These are phyloP conservation scores for Biancaea sappan DNA, from an alignment of 306 rosid species.

Conservation along the genomic window DNA sequence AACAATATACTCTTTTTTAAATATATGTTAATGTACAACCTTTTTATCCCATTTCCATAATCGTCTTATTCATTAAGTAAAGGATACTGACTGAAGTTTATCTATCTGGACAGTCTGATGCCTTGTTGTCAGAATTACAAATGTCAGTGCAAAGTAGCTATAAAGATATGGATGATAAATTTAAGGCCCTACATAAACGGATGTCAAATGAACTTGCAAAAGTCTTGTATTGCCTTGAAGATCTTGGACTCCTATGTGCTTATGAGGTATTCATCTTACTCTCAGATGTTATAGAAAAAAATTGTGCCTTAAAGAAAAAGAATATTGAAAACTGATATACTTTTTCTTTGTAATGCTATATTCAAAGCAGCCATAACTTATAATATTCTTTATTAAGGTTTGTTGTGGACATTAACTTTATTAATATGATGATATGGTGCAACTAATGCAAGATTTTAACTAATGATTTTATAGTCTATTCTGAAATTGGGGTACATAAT, in stretches of 20 bases:
- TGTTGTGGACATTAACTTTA: neutral
- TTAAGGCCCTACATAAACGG: conserved; percentile 53
- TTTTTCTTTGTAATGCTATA: conserved; percentile 8
- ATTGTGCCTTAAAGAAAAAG: conserved; percentile 10
- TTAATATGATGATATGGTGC: conserved; percentile 25
- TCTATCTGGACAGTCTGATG: conserved; percentile 60
- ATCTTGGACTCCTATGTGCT: conserved; percentile 84
- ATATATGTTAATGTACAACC: conserved; percentile 15
- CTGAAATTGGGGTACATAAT: conserved; percentile 9
- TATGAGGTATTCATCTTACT: conserved; percentile 69
- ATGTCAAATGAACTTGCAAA: conserved; percentile 62
- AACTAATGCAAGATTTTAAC: neutral
- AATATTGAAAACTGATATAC: neutral
- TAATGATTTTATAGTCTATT: conserved; percentile 6
- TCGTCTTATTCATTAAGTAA: conserved; percentile 9
- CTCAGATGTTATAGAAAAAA: neutral
- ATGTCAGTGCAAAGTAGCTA: conserved; percentile 42
- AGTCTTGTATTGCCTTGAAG: conserved; percentile 74
- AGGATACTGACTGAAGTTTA: conserved; percentile 32
- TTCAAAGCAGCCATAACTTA: conserved; percentile 4
- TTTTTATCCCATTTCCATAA: neutral
- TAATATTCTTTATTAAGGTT: conserved; percentile 1
- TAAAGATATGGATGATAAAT: conserved; percentile 51
- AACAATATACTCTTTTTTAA: no score
- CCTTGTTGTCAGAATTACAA: conserved; percentile 51